Percentiles rank a stretch among this genome's conserved stretches.
Evolutionary conservation across 2,329 filamentous ascomycete species (phyloP).

Genomic region (Blastomyces gilchristii): DNA sequence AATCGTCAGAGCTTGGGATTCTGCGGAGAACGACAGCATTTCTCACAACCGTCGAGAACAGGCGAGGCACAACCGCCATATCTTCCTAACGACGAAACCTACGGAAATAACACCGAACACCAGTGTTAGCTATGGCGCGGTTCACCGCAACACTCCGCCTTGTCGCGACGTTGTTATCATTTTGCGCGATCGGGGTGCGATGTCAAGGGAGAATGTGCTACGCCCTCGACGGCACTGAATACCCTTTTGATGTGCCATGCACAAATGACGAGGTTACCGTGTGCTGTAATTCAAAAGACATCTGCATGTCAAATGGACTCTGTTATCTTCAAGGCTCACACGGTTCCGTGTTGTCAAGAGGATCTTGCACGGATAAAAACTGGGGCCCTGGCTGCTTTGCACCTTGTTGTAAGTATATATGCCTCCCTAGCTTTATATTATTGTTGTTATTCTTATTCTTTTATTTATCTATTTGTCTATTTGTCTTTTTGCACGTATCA

Average conservation of each 20-base stretch:
- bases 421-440: neutral
- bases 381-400: slow-evolving; percentile 22
- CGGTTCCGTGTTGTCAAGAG: slow-evolving; percentile 22
- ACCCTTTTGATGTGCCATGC: slow-evolving; percentile 20
- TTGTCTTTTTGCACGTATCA: too few relatives aligned
- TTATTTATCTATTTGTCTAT: too few relatives aligned
- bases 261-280: slow-evolving; percentile 18
- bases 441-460: neutral
- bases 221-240: slow-evolving; percentile 19
- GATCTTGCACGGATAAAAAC: slow-evolving; percentile 22
- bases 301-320: slow-evolving; percentile 25
- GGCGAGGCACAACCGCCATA: neutral
- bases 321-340: slow-evolving; percentile 19
- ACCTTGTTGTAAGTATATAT: slow-evolving; percentile 10
- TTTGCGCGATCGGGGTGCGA: neutral
- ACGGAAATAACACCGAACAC: neutral
- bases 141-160: neutral
- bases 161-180: neutral
- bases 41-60: neutral
- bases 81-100: neutral
- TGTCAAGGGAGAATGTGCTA: slow-evolving; percentile 19
- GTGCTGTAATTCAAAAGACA: slow-evolving; percentile 20
- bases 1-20: neutral
- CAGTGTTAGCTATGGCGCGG: neutral
- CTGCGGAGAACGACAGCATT: neutral